Base-by-base conservation (phyloP, 1,284 basidiomycete genomes). In the Cutaneotrichosporon cavernicola region DNA sequence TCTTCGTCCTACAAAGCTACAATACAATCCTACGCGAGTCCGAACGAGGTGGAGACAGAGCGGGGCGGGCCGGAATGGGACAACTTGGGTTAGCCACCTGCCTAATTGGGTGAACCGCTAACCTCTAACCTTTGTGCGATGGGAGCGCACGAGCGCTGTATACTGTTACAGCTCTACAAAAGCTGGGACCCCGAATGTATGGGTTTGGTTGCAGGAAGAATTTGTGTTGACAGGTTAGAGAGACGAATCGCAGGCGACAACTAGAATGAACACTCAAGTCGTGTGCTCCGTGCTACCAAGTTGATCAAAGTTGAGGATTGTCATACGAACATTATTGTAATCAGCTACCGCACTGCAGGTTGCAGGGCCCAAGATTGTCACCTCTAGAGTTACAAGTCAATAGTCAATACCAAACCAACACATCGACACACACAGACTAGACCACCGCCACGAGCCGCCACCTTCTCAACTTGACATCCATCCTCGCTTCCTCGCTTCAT, bases 211-310 rank as follows among this genome's bases (percentile, higher is more conserved):
- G 18, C 43, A 46, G 43, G 43, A 46, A 46, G 43, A 46, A 46
- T 46, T 46, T 46, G 43, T 46, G 43, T 46, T 46, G 43, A 46
- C 43, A 46, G 43, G 18, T 46, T 46, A 26, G 16, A n/a, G 43
- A 46, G 43, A 18, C 43, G 43, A 46, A 46, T 46, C 43, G 43
- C n/a, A 46, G 18, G 14, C 40, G 14, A 16, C 34, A 18, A 16
- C 14, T 18, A 43, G 40, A 16, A 13, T 43, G 40, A 2, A 36
- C 6, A 40, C 13, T 5, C 38, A 13, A 16, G 10, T 40, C 38
- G 38, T 40, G 38, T 40, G 38, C 38, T 10, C 0, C 6, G 6
- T 18, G 6, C 7, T 13, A 43, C 40, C 10, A 43, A 13, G 11
- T 16, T 1, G 14, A n/a, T 5, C 43, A 5, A n/a, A 18, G 14